Base-by-base conservation (phyloP, 192 early-diverging fungal genomes). In the Linderina pennispora region DNA sequence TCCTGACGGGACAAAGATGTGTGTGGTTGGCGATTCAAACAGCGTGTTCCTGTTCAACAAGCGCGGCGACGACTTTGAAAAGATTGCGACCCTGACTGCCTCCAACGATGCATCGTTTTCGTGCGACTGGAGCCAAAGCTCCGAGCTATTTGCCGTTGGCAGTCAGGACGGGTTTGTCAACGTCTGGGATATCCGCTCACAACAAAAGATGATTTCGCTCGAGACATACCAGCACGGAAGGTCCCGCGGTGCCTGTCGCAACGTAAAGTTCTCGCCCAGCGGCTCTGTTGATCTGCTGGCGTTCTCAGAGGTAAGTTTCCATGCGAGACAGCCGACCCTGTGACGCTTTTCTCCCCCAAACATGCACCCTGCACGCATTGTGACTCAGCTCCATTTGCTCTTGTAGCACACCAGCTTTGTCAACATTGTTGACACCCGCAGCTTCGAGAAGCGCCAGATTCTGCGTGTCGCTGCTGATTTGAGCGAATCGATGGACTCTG, bases 81-180 rank as follows among this genome's bases (percentile, higher is more conserved):
- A 77, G 42, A 77, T 88, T n/a, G 77, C 76, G 0, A 86, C 85
- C 10, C 67, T 89, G 56, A 84, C 62, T 73, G 91, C 82, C 0
- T 77, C 81, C 8, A 82, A 74, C 31, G 91, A 94, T 45, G 89
- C 95, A 0, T 86, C 88, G 8, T 98, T 96, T 50, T 93, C 89
- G 6, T 94, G 92, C 62, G 82, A 93, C 21, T 98, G 92, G 91
- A 96, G 88, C 60, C 90, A 92, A 45, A 73, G 82, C 13, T 91
- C 88, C 1, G 88, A 92, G 48, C 88, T 84, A 55, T 98, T 98
- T 77, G 95, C 95, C 0, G 92, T 98, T 1, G 92, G 92, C 9
- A 92, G 85, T 65, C 91, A 94, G 61, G 89, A 96, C 62, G 95
- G 95, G 8, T 89, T 65, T 48, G 90, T 92, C 7, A 85, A 80